A percentile compares a stretch with the other conserved stretches of the same genome.
Evolutionary conservation across 345 rosid genomes (phyloP).

Genomic region (Eucalyptus fibrosa): DNA sequence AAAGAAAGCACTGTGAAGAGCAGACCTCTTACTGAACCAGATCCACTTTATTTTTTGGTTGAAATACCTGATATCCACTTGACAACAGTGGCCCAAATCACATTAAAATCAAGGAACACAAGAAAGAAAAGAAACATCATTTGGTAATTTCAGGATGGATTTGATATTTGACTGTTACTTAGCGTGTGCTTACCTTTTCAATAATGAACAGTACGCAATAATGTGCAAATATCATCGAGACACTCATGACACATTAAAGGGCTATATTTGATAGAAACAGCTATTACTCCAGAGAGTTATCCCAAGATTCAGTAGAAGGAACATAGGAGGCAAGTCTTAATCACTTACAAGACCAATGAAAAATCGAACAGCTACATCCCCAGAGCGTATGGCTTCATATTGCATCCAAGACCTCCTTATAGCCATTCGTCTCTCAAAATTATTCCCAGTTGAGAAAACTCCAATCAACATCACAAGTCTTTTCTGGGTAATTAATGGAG

Average conservation of each 20-base stretch:
- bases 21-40: not conserved
- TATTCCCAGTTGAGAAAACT: conserved; percentile 86
- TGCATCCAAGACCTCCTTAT: conserved; percentile 93
- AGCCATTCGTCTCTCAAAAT: conserved; percentile 88
- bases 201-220: not conserved
- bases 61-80: not conserved
- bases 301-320: not conserved
- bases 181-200: not conserved
- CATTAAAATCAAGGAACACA: not conserved
- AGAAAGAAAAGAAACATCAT: not conserved
- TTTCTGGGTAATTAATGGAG: conserved; percentile 34
- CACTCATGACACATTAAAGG: not conserved
- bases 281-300: not conserved
- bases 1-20: not conserved
- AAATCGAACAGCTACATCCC: conserved; percentile 74
- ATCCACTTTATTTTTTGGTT: not conserved
- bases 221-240: not conserved
- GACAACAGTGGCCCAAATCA: not conserved
- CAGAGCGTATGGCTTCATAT: conserved; percentile 55
- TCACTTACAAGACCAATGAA: conserved; percentile 84
- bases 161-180: not conserved
- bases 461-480: conserved; percentile 58
- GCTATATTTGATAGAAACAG: not conserved
- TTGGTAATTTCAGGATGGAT: not conserved
- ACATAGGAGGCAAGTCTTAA: not conserved